Base-by-base conservation (phyloP, 2,329 filamentous ascomycete species). In the Exophiala viscosa region DNA sequence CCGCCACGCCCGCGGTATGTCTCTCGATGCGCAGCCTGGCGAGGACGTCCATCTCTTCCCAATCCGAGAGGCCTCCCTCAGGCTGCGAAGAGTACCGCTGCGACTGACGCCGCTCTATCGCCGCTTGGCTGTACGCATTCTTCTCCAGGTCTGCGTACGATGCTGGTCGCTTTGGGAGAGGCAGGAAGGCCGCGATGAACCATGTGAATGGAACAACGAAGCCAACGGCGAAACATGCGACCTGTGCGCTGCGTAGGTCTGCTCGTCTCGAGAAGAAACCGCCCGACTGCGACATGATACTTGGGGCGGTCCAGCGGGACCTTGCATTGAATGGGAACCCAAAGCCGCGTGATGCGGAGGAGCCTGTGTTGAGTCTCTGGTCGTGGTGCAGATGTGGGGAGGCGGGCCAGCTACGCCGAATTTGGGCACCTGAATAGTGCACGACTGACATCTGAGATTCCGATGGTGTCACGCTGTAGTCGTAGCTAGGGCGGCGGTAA, bases 171-270 rank as follows among this genome's bases (percentile, higher is more conserved):
- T 74, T 73, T 8, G 87, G 87, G 5, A 95, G 70, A 1, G 88
- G 87, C 10, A 93, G 74, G 48, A 91, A 77, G 1, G 88, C 81
- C 1, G 85, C 90, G 58, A 90, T 75, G 73, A 92, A 87, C 89
- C 89, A 95, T 50, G 83, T 76, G 55, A 90, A 78, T 5, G 88
- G 90, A 64, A 90, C 82, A 42, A 92, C 73, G 64, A 95, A 95
- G 18, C 90, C 90, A 42, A 86, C 38, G 50, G 84, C 82, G 70
- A 95, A 95, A 44, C 88, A 73, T 47, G 86, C 74, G 28, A 92
- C 79, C 68, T 95, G 90, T 42, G 83, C 72, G 64, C 91, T 91
- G 56, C 87, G 80, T 58, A 81, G 80, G 45, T 84, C 84, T 17
- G 28, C 33, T 3, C 43, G n/a, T 28, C 23, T 28, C 11, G 39